These are phyloP conservation scores for Serendipita vermifera DNA, from an alignment of 768 basidiomycete genomes.

Conservation along the genomic window DNA sequence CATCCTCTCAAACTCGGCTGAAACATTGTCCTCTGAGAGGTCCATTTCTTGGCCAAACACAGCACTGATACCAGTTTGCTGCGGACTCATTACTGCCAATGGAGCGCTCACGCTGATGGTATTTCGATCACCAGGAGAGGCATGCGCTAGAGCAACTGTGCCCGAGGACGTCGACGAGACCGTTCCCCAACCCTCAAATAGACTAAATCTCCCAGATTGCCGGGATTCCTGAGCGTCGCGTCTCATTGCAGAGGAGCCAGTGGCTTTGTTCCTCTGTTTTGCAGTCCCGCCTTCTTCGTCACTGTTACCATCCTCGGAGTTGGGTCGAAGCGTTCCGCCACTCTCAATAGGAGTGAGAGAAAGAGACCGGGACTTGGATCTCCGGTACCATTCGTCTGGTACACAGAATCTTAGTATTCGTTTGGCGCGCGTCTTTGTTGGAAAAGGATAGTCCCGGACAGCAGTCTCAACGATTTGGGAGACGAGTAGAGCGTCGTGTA, in stretches of 20 bases:
- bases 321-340: conserved; percentile 25
- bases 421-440: conserved; percentile 23
- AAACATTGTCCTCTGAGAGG: conserved; percentile 39
- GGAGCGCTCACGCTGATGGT: conserved; percentile 46
- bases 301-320: conserved; percentile 33
- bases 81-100: neutral
- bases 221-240: conserved; percentile 16
- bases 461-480: conserved; percentile 8
- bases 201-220: conserved; percentile 34
- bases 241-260: conserved; percentile 12
- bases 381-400: conserved; percentile 68
- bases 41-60: conserved; percentile 1
- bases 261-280: conserved; percentile 27
- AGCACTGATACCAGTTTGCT: conserved; percentile 28
- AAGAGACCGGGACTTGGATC: conserved; percentile 43
- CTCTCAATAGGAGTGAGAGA: conserved; percentile 34
- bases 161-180: conserved; percentile 30
- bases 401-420: conserved; percentile 52
- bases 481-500: conserved; percentile 12
- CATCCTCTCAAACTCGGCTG: conserved; percentile 49
- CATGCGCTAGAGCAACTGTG: conserved; percentile 16
- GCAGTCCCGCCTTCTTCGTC: conserved; percentile 50
- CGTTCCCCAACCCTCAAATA: conserved; percentile 56
- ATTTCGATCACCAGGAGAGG: conserved; percentile 28
- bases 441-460: neutral